Conservation (phyloP, 2,329 filamentous ascomycete species). For the Arthroderma uncinatum region DNA sequence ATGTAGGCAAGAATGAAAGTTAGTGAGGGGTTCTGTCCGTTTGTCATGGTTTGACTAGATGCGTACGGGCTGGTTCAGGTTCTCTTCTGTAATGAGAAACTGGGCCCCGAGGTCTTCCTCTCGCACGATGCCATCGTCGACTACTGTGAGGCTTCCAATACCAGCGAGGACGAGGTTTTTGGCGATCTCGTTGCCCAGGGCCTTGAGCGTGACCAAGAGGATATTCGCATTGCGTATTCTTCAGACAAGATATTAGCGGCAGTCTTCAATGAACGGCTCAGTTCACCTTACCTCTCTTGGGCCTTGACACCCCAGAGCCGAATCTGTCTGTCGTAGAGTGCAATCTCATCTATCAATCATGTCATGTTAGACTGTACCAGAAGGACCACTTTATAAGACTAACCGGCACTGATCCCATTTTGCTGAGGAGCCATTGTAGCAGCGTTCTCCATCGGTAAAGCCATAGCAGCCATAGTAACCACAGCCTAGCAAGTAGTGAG, state of each 20-base stretch:
- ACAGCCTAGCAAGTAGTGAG: too few relatives aligned
- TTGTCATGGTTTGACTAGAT: neutral
- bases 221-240: slow-evolving; percentile 83
- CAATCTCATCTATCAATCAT: slow-evolving; percentile 65
- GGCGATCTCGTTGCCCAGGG: slow-evolving; percentile 83
- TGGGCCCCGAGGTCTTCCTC: slow-evolving; percentile 71
- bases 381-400: neutral
- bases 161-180: slow-evolving; percentile 96
- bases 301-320: slow-evolving; percentile 94
- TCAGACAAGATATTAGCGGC: neutral
- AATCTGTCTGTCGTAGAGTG: slow-evolving; percentile 93
- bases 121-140: slow-evolving; percentile 64
- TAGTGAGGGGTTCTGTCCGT: neutral
- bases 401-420: slow-evolving; percentile 1
- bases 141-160: slow-evolving; percentile 76
- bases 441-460: neutral
- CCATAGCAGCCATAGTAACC: too few relatives aligned
- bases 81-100: slow-evolving; percentile 65
- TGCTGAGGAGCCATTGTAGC: neutral
- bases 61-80: slow-evolving; percentile 61
- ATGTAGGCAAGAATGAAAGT: neutral
- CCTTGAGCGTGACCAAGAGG: slow-evolving; percentile 76
- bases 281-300: slow-evolving; percentile 54
- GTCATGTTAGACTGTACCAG: neutral
- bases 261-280: slow-evolving; percentile 28